Percentiles rank a stretch among this genome's conserved stretches.
These are phyloP conservation scores for Botryosphaeria dothidea DNA, from an alignment of 2,329 filamentous ascomycete species.

Conservation along the genomic window DNA sequence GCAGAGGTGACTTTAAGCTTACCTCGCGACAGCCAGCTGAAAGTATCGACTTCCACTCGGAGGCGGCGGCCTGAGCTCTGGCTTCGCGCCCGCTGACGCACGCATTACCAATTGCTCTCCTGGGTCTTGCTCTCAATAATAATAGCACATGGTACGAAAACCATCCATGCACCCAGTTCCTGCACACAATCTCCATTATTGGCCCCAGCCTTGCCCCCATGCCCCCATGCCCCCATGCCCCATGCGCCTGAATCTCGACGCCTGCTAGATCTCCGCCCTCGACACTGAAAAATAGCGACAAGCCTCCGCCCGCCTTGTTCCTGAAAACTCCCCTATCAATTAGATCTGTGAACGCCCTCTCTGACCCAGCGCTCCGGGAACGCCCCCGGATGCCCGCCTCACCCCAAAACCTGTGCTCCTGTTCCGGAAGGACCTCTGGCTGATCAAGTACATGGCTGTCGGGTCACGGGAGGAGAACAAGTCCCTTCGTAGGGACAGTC, in stretches of 20 bases:
- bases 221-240: neutral
- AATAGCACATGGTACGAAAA: constrained; percentile 10
- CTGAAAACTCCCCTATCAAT: constrained; percentile 14
- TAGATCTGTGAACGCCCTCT: neutral
- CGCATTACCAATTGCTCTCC: constrained; percentile 18
- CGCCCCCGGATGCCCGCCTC: constrained; percentile 15
- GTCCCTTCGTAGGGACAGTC: constrained; percentile 37
- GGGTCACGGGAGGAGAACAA: constrained; percentile 28
- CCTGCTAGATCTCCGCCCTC: constrained; percentile 10
- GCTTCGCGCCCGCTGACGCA: constrained; percentile 19
- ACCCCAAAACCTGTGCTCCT: neutral
- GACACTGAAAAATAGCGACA: constrained; percentile 10
- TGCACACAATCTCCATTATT: constrained; percentile 10
- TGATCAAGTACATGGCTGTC: constrained; percentile 38
- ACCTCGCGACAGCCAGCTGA: neutral
- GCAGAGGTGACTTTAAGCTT: constrained; percentile 17
- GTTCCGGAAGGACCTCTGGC: constrained; percentile 6
- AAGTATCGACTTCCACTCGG: constrained; percentile 8
- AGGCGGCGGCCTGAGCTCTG: constrained; percentile 8
- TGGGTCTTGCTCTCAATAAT: constrained; percentile 11
- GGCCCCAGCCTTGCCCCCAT: neutral
- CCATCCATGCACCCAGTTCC: neutral
- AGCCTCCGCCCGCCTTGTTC: constrained; percentile 7
- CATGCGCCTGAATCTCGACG: constrained; percentile 16
- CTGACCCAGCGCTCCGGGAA: neutral